A percentile compares a stretch with the other conserved stretches of the same genome.
phyloP scores from a whole-genome alignment of 2,329 filamentous ascomycete species.

The Monosporascus sp. region DNA sequence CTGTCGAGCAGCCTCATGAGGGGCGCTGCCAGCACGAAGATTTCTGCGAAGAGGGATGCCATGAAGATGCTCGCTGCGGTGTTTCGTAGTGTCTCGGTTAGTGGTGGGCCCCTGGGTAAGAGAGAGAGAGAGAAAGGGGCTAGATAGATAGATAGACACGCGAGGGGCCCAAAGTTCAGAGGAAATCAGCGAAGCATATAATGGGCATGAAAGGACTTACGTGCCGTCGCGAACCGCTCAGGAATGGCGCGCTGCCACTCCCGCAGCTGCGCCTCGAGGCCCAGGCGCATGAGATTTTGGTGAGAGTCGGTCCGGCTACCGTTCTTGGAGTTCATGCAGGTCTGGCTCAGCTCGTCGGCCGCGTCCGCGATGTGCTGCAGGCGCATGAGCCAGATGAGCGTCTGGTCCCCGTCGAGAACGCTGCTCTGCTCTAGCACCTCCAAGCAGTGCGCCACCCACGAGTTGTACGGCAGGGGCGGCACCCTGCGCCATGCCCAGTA shows the following conservation, averaged over 20 bases:
- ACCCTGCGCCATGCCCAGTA: slow-evolving; percentile 33
- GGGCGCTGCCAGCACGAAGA: slow-evolving; percentile 34
- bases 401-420: slow-evolving; percentile 32
- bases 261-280: slow-evolving; percentile 41
- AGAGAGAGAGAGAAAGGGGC: background rate
- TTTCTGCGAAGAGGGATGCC: slow-evolving; percentile 29
- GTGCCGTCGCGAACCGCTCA: slow-evolving; percentile 21
- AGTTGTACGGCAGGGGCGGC: slow-evolving; percentile 29
- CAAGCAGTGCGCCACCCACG: slow-evolving; percentile 40
- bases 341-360: slow-evolving; percentile 26
- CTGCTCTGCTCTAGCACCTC: slow-evolving; percentile 35
- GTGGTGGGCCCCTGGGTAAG: background rate
- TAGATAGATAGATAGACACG: slow-evolving; percentile 5
- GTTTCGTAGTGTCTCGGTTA: slow-evolving; percentile 1
- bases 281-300: slow-evolving; percentile 37
- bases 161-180: background rate
- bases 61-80: slow-evolving; percentile 27
- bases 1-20: slow-evolving; percentile 22
- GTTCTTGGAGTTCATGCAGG: slow-evolving; percentile 14
- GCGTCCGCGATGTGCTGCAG: slow-evolving; percentile 35
- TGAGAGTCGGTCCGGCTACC: slow-evolving; percentile 33
- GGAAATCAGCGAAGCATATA: background rate
- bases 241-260: slow-evolving; percentile 35
- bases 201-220: slow-evolving; percentile 11
- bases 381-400: slow-evolving; percentile 38